Conservation (phyloP, 2,329 filamentous ascomycete species). For the Alternaria incomplexa region DNA sequence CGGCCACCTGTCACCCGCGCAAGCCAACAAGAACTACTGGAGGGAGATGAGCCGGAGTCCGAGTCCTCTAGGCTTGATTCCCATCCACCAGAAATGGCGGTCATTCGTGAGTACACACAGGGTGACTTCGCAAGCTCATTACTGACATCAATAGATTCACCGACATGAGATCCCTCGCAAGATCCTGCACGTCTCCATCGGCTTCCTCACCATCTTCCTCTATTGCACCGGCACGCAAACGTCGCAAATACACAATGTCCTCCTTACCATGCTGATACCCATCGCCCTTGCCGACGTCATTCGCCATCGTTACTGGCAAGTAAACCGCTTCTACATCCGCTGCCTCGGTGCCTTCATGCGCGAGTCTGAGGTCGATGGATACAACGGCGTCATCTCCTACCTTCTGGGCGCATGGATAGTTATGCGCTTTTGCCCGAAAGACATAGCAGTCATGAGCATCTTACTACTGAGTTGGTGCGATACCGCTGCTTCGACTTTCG, state of each 20-base stretch:
- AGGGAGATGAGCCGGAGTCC: constrained; percentile 89
- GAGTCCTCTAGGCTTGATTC: constrained; percentile 90
- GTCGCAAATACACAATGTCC: constrained; percentile 77
- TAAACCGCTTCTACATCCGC: constrained; percentile 88
- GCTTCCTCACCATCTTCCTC: constrained; percentile 87
- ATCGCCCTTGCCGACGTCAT: constrained; percentile 83
- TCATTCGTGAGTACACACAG: constrained; percentile 67
- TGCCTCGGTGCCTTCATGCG: constrained; percentile 91
- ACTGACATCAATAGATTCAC: constrained; percentile 62
- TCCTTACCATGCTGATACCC: constrained; percentile 81
- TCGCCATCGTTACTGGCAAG: constrained; percentile 77
- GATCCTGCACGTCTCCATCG: constrained; percentile 91
- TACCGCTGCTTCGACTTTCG: constrained; percentile 93
- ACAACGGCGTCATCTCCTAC: constrained; percentile 98
- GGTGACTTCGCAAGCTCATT: background rate
- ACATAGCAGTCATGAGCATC: constrained; percentile 87
- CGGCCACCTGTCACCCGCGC: constrained; percentile 72
- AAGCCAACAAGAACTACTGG: constrained; percentile 75
- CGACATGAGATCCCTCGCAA: constrained; percentile 97
- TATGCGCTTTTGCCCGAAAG: constrained; percentile 87
- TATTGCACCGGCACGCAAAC: constrained; percentile 82
- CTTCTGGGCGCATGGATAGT: constrained; percentile 88
- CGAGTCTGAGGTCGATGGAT: constrained; percentile 90
- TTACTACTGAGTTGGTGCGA: constrained; percentile 97
- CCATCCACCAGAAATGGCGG: constrained; percentile 90